phyloP scores from a whole-genome alignment of 2,329 filamentous ascomycete genomes.

The Fusarium beomiforme region DNA sequence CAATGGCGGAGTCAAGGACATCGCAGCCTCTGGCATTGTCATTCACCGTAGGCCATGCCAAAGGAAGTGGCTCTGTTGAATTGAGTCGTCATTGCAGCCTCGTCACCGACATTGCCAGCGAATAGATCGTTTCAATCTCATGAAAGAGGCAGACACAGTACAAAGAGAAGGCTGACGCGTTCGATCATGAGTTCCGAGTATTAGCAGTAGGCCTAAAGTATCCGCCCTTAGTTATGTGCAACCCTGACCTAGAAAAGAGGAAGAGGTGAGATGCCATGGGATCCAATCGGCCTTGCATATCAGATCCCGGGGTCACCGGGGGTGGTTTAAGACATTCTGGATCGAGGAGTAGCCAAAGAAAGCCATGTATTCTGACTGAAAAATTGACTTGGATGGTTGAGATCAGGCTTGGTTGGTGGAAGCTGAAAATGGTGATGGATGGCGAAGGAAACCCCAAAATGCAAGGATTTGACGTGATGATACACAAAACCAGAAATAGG shows the following conservation, averaged over 20 bases:
- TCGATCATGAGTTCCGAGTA: conserved; percentile 4
- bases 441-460: conserved; percentile 17
- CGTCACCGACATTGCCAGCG: conserved; percentile 25
- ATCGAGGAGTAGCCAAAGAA: conserved; percentile 21
- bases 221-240: conserved; percentile 12
- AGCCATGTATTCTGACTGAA: conserved; percentile 1
- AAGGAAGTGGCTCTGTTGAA: conserved; percentile 28
- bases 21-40: conserved; percentile 8
- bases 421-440: conserved; percentile 20
- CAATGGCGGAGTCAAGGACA: conserved; percentile 26
- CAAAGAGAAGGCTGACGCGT: conserved; percentile 37
- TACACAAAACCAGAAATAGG: conserved; percentile 7
- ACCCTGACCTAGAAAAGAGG: conserved; percentile 4
- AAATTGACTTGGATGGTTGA: conserved; percentile 25
- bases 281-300: conserved; percentile 42
- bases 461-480: conserved; percentile 4
- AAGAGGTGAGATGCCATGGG: conserved; percentile 30
- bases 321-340: conserved; percentile 29
- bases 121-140: conserved; percentile 8
- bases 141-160: conserved; percentile 16
- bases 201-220: neutral
- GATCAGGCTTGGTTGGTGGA: conserved; percentile 30
- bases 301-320: conserved; percentile 37
- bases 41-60: conserved; percentile 14
- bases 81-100: conserved; percentile 27